Evolutionary conservation across 768 basidiomycete species (phyloP).

Genomic region (Boletus huronensis): DNA sequence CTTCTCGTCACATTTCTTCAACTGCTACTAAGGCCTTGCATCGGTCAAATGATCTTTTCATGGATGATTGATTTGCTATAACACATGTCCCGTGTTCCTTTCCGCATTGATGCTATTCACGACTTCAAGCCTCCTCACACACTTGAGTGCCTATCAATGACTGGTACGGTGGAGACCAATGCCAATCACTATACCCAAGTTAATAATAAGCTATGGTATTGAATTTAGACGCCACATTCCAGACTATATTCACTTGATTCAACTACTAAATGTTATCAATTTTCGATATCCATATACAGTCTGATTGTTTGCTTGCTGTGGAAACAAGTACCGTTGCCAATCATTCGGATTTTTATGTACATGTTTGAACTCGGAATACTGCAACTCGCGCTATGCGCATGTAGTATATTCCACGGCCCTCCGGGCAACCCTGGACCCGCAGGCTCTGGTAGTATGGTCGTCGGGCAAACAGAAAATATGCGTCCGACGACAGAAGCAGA

Average conservation of each 20-base stretch:
- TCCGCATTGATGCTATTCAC: neutral
- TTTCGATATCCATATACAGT: neutral
- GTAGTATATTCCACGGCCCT: too few relatives aligned
- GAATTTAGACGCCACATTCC: neutral
- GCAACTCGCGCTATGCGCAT: neutral
- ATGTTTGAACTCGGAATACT: neutral
- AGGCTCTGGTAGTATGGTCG: too few relatives aligned
- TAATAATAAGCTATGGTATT: neutral
- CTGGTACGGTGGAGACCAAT: neutral
- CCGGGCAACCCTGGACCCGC: too few relatives aligned
- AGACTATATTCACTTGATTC: neutral
- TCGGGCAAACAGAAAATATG: too few relatives aligned
- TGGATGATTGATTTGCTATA: neutral
- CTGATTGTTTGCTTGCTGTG: neutral
- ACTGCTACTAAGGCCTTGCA: neutral
- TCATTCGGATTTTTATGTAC: neutral
- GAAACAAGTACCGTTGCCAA: neutral
- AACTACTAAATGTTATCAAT: neutral
- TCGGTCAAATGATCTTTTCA: neutral
- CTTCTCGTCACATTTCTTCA: too few relatives aligned
- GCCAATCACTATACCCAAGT: neutral
- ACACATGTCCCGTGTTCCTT: neutral
- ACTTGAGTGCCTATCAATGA: neutral
- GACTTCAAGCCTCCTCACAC: neutral
- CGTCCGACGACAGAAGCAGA: too few relatives aligned